A percentile compares a stretch with the other conserved stretches of the same genome.
phyloP scores from a whole-genome alignment of 495 filamentous ascomycete genomes.

The Penicillium silybi region DNA sequence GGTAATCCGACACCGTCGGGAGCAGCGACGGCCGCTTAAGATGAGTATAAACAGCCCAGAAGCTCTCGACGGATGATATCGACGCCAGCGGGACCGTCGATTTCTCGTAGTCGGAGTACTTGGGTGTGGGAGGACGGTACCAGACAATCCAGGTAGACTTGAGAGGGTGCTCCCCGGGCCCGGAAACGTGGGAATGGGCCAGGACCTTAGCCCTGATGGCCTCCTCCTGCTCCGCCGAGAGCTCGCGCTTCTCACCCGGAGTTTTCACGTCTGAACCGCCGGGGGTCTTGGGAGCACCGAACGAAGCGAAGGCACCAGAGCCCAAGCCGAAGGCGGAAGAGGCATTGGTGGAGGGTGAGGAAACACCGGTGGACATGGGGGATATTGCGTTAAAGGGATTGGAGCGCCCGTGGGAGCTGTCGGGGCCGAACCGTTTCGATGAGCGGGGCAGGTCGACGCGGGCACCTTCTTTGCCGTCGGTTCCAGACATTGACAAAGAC shows the following conservation, averaged over 20 bases:
- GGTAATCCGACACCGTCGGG: constrained; percentile 93
- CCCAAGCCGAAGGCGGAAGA: constrained; percentile 93
- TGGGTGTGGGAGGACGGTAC: constrained; percentile 91
- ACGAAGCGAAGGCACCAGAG: constrained; percentile 93
- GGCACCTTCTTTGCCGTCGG: constrained; percentile 54
- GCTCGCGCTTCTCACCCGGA: constrained; percentile 64
- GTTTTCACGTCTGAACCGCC: constrained; percentile 74
- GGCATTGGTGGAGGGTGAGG: constrained; percentile 81
- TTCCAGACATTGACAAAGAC: constrained; percentile 73
- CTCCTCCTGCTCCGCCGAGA: constrained; percentile 52
- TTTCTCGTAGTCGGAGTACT: constrained; percentile 98
- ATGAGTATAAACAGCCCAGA: constrained; percentile 89
- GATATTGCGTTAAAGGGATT: constrained; percentile 85
- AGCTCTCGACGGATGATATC: constrained; percentile 81
- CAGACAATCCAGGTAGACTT: constrained; percentile 93
- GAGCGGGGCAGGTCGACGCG: constrained; percentile 64
- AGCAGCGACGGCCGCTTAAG: constrained; percentile 83
- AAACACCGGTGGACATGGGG: constrained; percentile 64
- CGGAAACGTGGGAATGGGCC: constrained; percentile 36
- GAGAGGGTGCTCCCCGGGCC: constrained; percentile 56
- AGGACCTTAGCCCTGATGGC: constrained; percentile 44
- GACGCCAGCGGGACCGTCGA: constrained; percentile 81
- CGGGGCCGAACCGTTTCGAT: constrained; percentile 72
- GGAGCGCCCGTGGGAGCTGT: constrained; percentile 71
- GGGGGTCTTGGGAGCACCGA: constrained; percentile 88